These are phyloP conservation scores for Penicillium odoratum DNA, from an alignment of 495 filamentous ascomycete genomes.

Conservation along the genomic window DNA sequence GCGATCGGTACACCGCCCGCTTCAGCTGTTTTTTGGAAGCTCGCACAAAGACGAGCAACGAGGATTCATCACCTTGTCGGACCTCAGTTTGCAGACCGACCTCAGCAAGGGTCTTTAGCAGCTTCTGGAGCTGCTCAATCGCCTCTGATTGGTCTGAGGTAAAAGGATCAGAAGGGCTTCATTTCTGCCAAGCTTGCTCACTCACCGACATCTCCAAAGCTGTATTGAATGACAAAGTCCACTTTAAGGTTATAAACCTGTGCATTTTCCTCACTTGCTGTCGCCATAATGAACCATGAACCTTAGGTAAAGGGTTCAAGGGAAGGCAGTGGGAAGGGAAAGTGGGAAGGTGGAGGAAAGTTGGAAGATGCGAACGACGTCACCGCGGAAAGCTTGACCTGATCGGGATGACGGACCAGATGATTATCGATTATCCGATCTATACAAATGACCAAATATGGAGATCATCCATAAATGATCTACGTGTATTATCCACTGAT, in stretches of 20 bases:
- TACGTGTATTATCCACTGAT: no score
- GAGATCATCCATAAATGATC: no score
- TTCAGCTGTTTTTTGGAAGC: constrained; percentile 48
- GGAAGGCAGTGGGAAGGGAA: background rate
- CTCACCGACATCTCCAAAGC: constrained; percentile 65
- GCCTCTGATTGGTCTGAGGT: constrained; percentile 64
- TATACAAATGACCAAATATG: no score
- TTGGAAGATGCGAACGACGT: background rate
- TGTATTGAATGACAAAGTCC: constrained; percentile 90
- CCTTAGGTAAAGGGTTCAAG: background rate
- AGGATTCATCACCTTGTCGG: constrained; percentile 72
- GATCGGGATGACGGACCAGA: background rate
- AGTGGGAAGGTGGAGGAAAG: background rate
- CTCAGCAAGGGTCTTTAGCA: constrained; percentile 67
- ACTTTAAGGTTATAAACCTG: constrained; percentile 64
- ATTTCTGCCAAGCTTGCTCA: background rate
- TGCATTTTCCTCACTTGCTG: constrained; percentile 25
- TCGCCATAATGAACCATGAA: constrained; percentile 26
- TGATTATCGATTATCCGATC: no score
- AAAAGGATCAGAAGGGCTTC: constrained; percentile 9
- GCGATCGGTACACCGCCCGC: constrained; percentile 64
- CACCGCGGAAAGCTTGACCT: background rate
- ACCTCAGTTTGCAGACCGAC: constrained; percentile 85
- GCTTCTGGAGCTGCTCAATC: constrained; percentile 67
- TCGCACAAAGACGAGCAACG: constrained; percentile 80